Evolutionary conservation across 768 basidiomycete species (phyloP), one percentile per base, ranked within the genome.

Genomic region (Tricholoma furcatifolium): DNA sequence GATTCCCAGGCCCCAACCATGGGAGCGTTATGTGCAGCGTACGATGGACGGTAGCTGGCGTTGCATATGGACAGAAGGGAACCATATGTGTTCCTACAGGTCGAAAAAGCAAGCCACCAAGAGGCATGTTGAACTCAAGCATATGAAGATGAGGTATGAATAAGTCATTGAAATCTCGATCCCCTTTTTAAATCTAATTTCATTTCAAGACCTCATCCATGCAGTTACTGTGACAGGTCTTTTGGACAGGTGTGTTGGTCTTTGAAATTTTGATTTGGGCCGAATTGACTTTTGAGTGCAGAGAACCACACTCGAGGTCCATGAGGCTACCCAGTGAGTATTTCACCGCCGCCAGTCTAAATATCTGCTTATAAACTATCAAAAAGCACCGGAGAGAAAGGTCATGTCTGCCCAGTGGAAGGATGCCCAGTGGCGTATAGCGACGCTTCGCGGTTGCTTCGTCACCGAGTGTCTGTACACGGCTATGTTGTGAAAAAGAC

Each of bases 91-190:
- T 38, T 21, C 27, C 30, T 64, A 64, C 41, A 36, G 45, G 31
- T 57, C 62, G 4, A 53, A 58, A 43, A 64, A 64, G 38, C 62
- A 64, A 32, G 60, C 62, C 2, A 60, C 61, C 54, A 64, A 62
- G 34, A 57, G 62, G 23, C 62, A 64, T 36, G 39, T 64, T n/a
- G 60, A 64, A 53, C 57, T 59, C n/a, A 60, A 54, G 31, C 62
- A 64, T 38, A 53, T 64, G 54, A 47, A 48, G 34, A 58, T 60
- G 36, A 62, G 51, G 62, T 60, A 8, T n/a, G 44, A 27, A 20
- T 43, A 27, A 30, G 6, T 32, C 47, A 24, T 36, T 27, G 41
- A 27, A n/a, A 47, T 8, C 34, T 31, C 27, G n/a, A 14, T 14
- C 14, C 10, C n/a, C 2, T 10, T 20, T 21, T 43, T 17, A 35